Base-by-base conservation (phyloP, 1,284 basidiomycete genomes). In the Athelia psychrophila region DNA sequence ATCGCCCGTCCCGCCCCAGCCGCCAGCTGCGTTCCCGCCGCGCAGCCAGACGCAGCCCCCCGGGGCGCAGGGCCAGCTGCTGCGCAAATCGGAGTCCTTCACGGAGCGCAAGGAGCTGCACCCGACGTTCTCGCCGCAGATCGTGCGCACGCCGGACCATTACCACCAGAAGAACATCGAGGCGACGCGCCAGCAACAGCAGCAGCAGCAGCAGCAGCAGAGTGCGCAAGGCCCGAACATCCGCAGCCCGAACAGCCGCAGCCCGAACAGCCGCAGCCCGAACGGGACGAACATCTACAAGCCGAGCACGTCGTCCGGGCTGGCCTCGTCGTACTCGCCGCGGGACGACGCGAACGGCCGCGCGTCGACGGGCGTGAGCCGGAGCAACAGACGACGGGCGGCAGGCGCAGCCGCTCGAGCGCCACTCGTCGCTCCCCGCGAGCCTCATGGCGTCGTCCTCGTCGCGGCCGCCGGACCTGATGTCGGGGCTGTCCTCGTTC, bases 81-180 rank as follows among this genome's bases (percentile, higher is more conserved):
- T 53, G 18, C 59, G 61, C 38, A 62, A 64, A 23, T 35, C 64
- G 1, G 68, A 73, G 30, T 64, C 68, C 1, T 84, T 77, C 58
- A 83, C 76, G 0, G 60, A 75, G 9, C 71, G 67, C 48, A 69
- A 64, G 19, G 76, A 80, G 19, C 76, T 88, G 15, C 76, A 81
- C 44, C 73, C 83, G 0, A 88, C 87, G 1, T 88, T 88, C 59
- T 83, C 83, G 2, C 62, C 79, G 18, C 79, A 70, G 44, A 83
- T 87, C 62, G 72, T 88, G 22, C 81, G 86, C 44, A 85, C 80
- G 2, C 86, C 86, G 5, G 71, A 75, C 10, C 76, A 83, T 61
- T 84, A 84, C 53, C 56, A 66, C 20, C 6, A 16, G 20, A 42
- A 42, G 20, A 42, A 42, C 20, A n/a, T 42, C 38, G 38, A 42